Percentiles rank a stretch among this genome's conserved stretches.
These are phyloP conservation scores for Chalciporus sp. DNA, from an alignment of 1,284 basidiomycete genomes.

Conservation along the genomic window DNA sequence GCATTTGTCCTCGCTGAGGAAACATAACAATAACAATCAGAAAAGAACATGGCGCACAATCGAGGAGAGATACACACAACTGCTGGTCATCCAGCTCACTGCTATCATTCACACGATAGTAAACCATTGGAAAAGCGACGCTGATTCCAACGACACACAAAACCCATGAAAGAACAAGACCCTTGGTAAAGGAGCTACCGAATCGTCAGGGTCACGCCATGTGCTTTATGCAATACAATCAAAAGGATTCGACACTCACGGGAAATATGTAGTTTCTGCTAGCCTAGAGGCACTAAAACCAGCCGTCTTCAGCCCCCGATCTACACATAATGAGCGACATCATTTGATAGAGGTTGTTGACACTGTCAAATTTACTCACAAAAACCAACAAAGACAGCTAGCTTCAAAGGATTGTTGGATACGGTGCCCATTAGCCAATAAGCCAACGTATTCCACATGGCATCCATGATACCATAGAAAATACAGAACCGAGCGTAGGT, in stretches of 20 bases:
- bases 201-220: neutral
- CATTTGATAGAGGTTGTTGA: no score
- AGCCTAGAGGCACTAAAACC: neutral
- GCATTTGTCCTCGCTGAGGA: neutral
- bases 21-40: neutral
- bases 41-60: neutral
- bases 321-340: neutral
- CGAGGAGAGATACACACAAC: neutral
- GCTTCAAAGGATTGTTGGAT: conserved; percentile 41
- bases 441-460: conserved; percentile 47
- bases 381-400: conserved; percentile 46
- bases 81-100: neutral
- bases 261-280: neutral
- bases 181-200: neutral
- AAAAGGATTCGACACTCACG: neutral
- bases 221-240: neutral
- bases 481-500: conserved; percentile 41
- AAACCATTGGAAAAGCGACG: neutral
- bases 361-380: conserved; percentile 29
- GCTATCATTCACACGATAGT: neutral
- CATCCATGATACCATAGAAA: conserved; percentile 43
- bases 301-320: neutral
- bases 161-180: neutral
- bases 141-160: neutral
- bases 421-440: conserved; percentile 48